Percentiles rank a stretch among this genome's conserved stretches.
These are phyloP conservation scores for Arthrobotrys megalospora DNA, from an alignment of 2,329 filamentous ascomycete species.

Conservation along the genomic window DNA sequence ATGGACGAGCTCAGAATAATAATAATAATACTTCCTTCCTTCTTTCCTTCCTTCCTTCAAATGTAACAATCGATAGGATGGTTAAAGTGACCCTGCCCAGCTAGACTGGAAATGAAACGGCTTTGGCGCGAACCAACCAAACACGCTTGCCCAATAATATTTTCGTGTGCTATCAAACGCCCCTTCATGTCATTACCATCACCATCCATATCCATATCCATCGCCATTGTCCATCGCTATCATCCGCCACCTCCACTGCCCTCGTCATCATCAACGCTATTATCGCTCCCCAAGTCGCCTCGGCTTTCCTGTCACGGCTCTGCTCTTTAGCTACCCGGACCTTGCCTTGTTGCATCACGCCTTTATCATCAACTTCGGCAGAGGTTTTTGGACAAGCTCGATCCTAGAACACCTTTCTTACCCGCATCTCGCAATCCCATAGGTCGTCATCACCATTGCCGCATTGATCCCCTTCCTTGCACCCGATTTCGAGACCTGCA, in stretches of 20 bases:
- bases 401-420: constrained; percentile 35
- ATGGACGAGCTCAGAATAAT: neutral
- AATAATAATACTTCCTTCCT: too few species aligned
- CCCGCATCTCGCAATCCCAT: constrained; percentile 36
- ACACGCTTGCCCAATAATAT: constrained; percentile 38
- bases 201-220: constrained; percentile 6
- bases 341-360: constrained; percentile 36
- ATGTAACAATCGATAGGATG: constrained; percentile 21
- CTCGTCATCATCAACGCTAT: neutral
- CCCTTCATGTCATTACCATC: constrained; percentile 40
- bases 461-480: constrained; percentile 41
- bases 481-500: constrained; percentile 39
- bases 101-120: constrained; percentile 43
- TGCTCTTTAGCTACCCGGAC: constrained; percentile 27
- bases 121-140: constrained; percentile 49
- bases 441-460: constrained; percentile 40
- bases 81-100: constrained; percentile 38
- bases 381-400: constrained; percentile 50
- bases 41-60: too few species aligned
- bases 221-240: neutral
- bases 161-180: constrained; percentile 41
- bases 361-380: constrained; percentile 24
- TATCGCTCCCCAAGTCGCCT: constrained; percentile 4
- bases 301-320: constrained; percentile 33
- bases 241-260: neutral